Conservation (phyloP, 2,329 filamentous ascomycete genomes). For the Talaromyces sp. region DNA sequence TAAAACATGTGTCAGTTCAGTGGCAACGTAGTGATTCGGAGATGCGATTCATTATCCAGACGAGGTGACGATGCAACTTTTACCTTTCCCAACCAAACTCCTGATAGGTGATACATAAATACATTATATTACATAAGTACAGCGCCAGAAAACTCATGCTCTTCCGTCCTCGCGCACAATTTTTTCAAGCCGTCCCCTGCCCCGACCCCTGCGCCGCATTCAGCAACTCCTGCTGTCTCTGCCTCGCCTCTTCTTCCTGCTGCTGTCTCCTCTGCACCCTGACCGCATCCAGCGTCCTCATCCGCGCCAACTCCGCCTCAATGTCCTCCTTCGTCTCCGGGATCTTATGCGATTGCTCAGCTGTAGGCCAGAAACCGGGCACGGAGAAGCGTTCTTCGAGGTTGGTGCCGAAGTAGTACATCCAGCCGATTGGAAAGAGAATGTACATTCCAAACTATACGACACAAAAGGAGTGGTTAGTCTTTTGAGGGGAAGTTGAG, state of each 20-base stretch:
- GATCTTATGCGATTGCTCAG: slow-evolving; percentile 51
- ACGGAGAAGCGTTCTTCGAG: slow-evolving; percentile 88
- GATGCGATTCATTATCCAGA: not conserved
- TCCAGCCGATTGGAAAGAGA: slow-evolving; percentile 97
- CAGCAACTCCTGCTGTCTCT: slow-evolving; percentile 6
- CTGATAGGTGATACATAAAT: slow-evolving; percentile 1
- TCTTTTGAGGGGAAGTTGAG: not conserved
- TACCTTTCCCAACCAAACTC: not conserved
- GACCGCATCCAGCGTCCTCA: slow-evolving; percentile 52
- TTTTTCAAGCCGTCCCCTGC: slow-evolving; percentile 5
- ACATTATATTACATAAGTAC: slow-evolving; percentile 9
- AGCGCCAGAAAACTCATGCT: not conserved
- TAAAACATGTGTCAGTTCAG: not conserved
- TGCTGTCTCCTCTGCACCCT: slow-evolving; percentile 47
- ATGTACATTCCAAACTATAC: slow-evolving; percentile 93
- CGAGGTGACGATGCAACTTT: not conserved
- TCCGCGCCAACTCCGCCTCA: slow-evolving; percentile 69
- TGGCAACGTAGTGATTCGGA: not conserved
- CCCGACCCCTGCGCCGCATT: not conserved
- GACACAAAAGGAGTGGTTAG: not conserved
- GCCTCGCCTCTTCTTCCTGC: slow-evolving; percentile 24
- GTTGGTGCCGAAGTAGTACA: slow-evolving; percentile 99
- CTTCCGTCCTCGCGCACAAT: not conserved
- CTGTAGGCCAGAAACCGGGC: slow-evolving; percentile 87
- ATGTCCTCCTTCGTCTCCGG: slow-evolving; percentile 59